phyloP scores from a whole-genome alignment of 257 asterid genomes.

The Echites panduratus region DNA sequence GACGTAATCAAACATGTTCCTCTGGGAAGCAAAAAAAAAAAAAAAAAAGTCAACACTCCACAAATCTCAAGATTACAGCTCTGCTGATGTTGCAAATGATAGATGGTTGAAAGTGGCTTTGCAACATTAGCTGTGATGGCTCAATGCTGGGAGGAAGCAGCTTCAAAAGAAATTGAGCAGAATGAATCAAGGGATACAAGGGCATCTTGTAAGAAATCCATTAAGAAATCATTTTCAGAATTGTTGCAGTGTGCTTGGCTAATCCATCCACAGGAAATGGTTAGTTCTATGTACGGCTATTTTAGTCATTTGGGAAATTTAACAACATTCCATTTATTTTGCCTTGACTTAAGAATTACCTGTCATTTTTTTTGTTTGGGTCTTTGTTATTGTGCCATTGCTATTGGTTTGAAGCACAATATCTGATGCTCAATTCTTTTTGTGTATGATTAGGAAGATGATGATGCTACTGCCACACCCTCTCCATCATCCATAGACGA shows the following conservation, averaged over 20 bases:
- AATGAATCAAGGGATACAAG: slow-evolving; percentile 21
- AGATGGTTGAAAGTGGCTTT: slow-evolving; percentile 39
- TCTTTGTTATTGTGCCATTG: not conserved
- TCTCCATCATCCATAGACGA: slow-evolving; percentile 31
- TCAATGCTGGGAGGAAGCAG: slow-evolving; percentile 31
- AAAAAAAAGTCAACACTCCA: not conserved
- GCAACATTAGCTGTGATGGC: slow-evolving; percentile 40
- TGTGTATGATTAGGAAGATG: slow-evolving; percentile 26
- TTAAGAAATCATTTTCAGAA: slow-evolving; percentile 32
- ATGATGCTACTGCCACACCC: slow-evolving; percentile 11
- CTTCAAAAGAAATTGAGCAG: slow-evolving; percentile 24
- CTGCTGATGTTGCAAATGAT: slow-evolving; percentile 6
- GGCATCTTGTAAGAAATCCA: slow-evolving; percentile 21
- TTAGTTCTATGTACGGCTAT: slow-evolving; percentile 13
- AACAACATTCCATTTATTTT: not conserved
- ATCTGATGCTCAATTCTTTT: not conserved
- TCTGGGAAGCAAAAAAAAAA: not conserved
- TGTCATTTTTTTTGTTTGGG: not conserved
- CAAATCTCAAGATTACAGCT: slow-evolving; percentile 8
- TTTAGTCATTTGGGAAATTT: not conserved
- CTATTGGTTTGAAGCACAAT: not conserved
- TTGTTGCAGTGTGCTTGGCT: slow-evolving; percentile 36
- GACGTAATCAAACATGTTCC: not conserved
- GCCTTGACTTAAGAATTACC: not conserved
- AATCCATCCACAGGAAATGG: slow-evolving; percentile 25